phyloP scores from a whole-genome alignment of 106 monocot species.

The Acorus calamus region DNA sequence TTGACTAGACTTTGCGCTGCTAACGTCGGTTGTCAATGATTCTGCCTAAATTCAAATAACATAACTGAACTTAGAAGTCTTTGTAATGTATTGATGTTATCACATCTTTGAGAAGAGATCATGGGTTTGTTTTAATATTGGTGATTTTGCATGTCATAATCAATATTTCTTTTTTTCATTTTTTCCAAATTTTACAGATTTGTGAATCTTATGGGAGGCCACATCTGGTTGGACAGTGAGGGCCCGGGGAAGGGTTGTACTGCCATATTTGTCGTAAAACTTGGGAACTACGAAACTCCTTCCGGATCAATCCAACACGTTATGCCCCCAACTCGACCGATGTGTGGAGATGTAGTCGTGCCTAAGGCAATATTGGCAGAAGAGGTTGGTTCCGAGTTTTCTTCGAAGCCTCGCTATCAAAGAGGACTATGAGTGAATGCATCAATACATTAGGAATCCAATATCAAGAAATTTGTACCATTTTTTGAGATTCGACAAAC shows the following conservation, averaged over 20 bases:
- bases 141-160: neutral
- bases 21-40: no score
- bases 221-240: slow-evolving; percentile 92
- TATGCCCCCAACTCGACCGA: slow-evolving; percentile 12
- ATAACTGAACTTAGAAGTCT: neutral
- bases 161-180: neutral
- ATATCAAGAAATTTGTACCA: neutral
- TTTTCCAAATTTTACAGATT: slow-evolving; percentile 34
- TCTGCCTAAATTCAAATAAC: neutral
- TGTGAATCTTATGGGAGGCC: slow-evolving; percentile 71
- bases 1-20: no score
- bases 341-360: slow-evolving; percentile 12
- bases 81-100: neutral
- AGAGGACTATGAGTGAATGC: slow-evolving; percentile 17
- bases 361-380: slow-evolving; percentile 4
- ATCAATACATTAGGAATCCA: neutral
- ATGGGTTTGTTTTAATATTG: no score
- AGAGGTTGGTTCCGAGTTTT: neutral
- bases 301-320: slow-evolving; percentile 27
- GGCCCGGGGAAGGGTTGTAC: slow-evolving; percentile 84
- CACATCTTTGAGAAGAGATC: no score
- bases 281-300: slow-evolving; percentile 42
- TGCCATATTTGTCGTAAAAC: slow-evolving; percentile 58
- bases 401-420: slow-evolving; percentile 27
- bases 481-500: no score